Evolutionary conservation across 345 rosid genomes (phyloP).

Genomic region (Camelina laxa): DNA sequence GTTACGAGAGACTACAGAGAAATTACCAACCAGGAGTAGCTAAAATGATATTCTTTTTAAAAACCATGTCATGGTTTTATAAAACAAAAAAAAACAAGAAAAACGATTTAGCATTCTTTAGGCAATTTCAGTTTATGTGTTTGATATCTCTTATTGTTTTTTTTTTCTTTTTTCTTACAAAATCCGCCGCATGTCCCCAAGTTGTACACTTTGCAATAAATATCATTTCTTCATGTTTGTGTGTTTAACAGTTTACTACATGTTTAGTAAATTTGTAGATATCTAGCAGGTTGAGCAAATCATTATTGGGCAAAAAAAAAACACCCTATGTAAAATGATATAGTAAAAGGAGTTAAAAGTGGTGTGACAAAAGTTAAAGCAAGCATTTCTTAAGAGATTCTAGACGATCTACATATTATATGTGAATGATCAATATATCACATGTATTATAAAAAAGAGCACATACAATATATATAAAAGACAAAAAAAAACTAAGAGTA

Average conservation of each 20-base stretch:
- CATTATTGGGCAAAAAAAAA: not conserved
- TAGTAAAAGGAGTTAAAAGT: conserved; percentile 16
- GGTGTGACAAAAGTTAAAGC: conserved; percentile 1
- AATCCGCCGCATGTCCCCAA: conserved; percentile 4
- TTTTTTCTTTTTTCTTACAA: not conserved
- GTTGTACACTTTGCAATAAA: conserved; percentile 29
- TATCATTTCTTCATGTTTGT: not conserved
- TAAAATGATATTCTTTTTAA: not conserved
- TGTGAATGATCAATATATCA: conserved; percentile 18
- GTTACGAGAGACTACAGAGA: conserved; percentile 8
- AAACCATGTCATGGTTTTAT: conserved; percentile 9
- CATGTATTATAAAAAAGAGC: not conserved
- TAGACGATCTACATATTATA: not conserved
- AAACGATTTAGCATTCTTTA: conserved; percentile 20
- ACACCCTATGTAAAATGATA: conserved; percentile 1
- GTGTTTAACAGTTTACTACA: not conserved
- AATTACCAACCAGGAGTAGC: conserved; percentile 34
- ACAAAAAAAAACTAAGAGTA: not conserved
- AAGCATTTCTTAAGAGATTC: not conserved
- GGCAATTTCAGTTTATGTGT: conserved; percentile 33
- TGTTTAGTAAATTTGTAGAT: not conserved
- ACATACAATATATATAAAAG: conserved; percentile 1
- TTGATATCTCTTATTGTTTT: conserved; percentile 12
- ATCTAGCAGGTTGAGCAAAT: not conserved
- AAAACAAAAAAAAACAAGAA: not conserved